Conservation (phyloP, 1,139 yeast species). For the Suhomyces anneliseae region DNA sequence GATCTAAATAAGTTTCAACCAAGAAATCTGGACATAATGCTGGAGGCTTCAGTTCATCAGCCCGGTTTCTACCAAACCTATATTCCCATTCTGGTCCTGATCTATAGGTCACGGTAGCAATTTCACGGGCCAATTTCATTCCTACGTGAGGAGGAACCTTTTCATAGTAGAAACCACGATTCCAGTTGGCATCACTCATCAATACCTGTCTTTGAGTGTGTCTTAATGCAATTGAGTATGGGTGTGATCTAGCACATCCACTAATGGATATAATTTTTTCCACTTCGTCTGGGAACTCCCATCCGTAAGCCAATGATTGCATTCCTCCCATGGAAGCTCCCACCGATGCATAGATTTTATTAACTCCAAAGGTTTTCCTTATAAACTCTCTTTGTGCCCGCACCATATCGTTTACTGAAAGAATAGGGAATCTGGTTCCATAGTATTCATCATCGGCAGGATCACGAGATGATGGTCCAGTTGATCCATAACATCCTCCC, state of each 20-base stretch:
- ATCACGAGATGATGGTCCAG: constrained; percentile 85
- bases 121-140: constrained; percentile 90
- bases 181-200: constrained; percentile 96
- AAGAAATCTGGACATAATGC: constrained; percentile 91
- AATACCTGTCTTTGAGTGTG: constrained; percentile 90
- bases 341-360: constrained; percentile 70
- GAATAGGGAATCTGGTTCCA: constrained; percentile 85
- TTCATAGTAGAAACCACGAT: constrained; percentile 79
- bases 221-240: constrained; percentile 90
- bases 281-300: constrained; percentile 78
- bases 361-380: constrained; percentile 58
- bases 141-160: constrained; percentile 88
- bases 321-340: constrained; percentile 98
- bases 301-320: constrained; percentile 88
- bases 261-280: constrained; percentile 72
- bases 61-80: constrained; percentile 84
- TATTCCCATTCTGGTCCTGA: constrained; percentile 98
- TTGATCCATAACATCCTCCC: constrained; percentile 94
- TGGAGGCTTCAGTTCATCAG: constrained; percentile 76
- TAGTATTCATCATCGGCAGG: constrained; percentile 68
- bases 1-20: constrained; percentile 90
- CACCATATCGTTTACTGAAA: constrained; percentile 87
- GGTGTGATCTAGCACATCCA: constrained; percentile 93
- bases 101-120: constrained; percentile 90
- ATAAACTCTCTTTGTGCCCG: constrained; percentile 80